A percentile compares a stretch with the other conserved stretches of the same genome.
Conservation (phyloP, 768 basidiomycete genomes). For the Wakefieldia striispora region DNA sequence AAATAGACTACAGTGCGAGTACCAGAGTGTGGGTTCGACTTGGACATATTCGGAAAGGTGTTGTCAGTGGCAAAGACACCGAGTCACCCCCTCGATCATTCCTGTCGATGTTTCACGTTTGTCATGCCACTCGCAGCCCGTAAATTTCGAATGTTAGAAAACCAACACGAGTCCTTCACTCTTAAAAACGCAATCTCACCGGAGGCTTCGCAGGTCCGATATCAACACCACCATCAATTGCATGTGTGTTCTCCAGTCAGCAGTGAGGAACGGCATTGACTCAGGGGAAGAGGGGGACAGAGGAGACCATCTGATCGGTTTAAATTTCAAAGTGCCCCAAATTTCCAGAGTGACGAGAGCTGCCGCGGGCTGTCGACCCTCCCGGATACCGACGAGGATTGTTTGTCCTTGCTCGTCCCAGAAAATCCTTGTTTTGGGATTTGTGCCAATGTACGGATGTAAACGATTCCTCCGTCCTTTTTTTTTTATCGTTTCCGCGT, state of each 20-base stretch:
- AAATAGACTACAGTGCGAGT: slow-evolving; percentile 31
- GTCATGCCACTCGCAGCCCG: slow-evolving; percentile 20
- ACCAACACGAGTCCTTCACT: slow-evolving; percentile 3
- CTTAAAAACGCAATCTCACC: background rate
- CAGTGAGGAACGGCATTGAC: background rate
- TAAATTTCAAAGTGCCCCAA: slow-evolving; percentile 28
- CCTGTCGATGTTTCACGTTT: slow-evolving; percentile 42
- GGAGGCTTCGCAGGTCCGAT: slow-evolving; percentile 1
- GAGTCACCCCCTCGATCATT: slow-evolving; percentile 41
- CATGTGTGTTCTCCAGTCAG: background rate
- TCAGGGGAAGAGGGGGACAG: slow-evolving; percentile 3
- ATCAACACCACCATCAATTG: background rate
- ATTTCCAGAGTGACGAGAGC: slow-evolving; percentile 20
- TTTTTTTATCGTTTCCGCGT: slow-evolving; percentile 29
- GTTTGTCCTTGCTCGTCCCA: slow-evolving; percentile 20
- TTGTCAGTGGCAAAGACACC: slow-evolving; percentile 21
- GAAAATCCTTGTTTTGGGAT: slow-evolving; percentile 21
- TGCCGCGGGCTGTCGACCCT: slow-evolving; percentile 22
- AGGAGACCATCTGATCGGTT: slow-evolving; percentile 9
- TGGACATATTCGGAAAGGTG: slow-evolving; percentile 37
- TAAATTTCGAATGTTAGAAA: slow-evolving; percentile 9
- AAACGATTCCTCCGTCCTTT: slow-evolving; percentile 24
- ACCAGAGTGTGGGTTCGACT: slow-evolving; percentile 39
- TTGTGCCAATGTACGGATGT: slow-evolving; percentile 31
- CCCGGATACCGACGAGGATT: slow-evolving; percentile 26